These are phyloP conservation scores for Plectranthus barbatus DNA, from an alignment of 257 asterid genomes.

Conservation along the genomic window DNA sequence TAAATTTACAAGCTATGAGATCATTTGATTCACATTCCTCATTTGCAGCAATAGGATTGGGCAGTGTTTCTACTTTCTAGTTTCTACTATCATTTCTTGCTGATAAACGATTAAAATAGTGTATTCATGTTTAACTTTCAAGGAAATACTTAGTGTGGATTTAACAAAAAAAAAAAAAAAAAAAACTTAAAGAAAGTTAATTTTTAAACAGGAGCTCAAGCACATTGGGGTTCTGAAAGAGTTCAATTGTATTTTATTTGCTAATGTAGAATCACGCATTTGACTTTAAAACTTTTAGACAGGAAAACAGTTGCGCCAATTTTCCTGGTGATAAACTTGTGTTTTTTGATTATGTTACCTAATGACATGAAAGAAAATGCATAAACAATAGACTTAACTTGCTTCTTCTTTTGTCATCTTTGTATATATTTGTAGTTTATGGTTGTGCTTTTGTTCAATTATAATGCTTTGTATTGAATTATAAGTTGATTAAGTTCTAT, in stretches of 20 bases:
- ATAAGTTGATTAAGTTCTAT: not conserved
- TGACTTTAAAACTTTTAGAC: too few relatives aligned
- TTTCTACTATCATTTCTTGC: not conserved
- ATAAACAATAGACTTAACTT: not conserved
- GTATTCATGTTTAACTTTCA: constrained; percentile 3
- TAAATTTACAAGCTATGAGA: constrained; percentile 13
- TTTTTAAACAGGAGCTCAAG: not conserved
- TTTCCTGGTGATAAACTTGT: too few relatives aligned
- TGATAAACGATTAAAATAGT: not conserved
- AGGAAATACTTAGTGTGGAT: not conserved
- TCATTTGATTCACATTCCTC: not conserved
- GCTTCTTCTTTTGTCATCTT: not conserved
- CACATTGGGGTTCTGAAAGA: not conserved
- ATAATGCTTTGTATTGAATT: not conserved
- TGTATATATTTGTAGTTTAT: not conserved
- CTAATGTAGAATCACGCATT: too few relatives aligned
- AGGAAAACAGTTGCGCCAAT: too few relatives aligned
- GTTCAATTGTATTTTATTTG: too few relatives aligned
- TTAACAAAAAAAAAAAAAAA: not conserved
- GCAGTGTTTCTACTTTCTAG: not conserved
- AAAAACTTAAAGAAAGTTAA: too few relatives aligned
- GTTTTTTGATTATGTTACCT: not conserved
- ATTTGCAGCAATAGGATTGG: not conserved
- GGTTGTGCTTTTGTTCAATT: not conserved
- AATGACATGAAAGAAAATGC: not conserved